Evolutionary conservation across 495 filamentous ascomycete species (phyloP), one percentile per base, ranked within the genome.

Genomic region (Podospora comata): DNA sequence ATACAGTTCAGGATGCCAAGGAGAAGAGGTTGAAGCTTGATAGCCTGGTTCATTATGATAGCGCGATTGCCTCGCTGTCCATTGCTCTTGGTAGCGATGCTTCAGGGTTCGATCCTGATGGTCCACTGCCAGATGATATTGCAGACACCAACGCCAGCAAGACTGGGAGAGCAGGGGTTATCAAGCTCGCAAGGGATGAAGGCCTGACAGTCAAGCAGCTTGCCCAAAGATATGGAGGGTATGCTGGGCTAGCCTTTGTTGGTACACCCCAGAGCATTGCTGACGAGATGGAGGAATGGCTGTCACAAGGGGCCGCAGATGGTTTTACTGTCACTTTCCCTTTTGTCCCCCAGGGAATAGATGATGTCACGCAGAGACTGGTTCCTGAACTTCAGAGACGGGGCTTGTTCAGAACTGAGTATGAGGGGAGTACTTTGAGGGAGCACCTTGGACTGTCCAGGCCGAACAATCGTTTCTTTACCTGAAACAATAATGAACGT

Each of bases 111-210:
- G 83, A 86, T 30, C 83, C 83, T 0, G 84, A 87, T 59, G 77
- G 69, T 1, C 80, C 80, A 0, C 71, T 87, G 26, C 85, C 84
- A n/a, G 68, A 69, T 0, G 80, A 84, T 16, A 66, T 86, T 19
- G 81, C 82, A 0, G 82, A 85, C 68, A 84, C 83, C 0, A 86
- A 86, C 68, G 83, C 81, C 13, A 85, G 84, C 75, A 84, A 85
- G 72, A 83, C 83, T 0, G 67, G 75, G n/a, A 75, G 82, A 0
- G 82, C 79, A 19, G 67, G 75, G 0, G 81, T 82, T 13, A 48
- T 84, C 23, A 79, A 78, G 63, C 68, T 86, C 5, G 84, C 83
- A 0, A 67, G 67, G 53, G 64, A 77, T 3, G 84, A 86, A 65
- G 75, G 76, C 0, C 66, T 86, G 34, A 85, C 82, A 0, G 79